Base-by-base conservation (phyloP, 345 rosid species). In the Lumnitzera racemosa region DNA sequence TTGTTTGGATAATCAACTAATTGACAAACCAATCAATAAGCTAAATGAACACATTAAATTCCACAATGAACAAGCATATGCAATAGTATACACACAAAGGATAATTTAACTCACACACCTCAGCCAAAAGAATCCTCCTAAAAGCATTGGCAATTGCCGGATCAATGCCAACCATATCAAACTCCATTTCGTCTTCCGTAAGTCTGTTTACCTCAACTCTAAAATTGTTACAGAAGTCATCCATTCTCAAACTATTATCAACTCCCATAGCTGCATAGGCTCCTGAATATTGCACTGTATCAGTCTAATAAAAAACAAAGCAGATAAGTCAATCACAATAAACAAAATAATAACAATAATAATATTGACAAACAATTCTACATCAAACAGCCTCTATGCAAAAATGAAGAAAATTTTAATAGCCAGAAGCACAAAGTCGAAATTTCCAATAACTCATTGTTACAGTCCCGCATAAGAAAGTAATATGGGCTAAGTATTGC, bases 111-210 rank as follows among this genome's bases (percentile, higher is more conserved):
- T 36, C 10, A 75, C 80, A 15, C 27, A 90, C 97, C 95, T 94
- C 99, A 51, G 99, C 74, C 70, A 90, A 59, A 52, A 94, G 96
- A 46, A 94, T 85, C 78, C 99, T 86, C 63, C 99, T 77, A 57
- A 94, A 88, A 12, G 97, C 87, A 71, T 94, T 94, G 49, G 97
- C 99, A 55, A 94, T 66, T 11, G 96, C 70, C 51, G 95, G 80
- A 81, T 83, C 78, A 51, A 90, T 80, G 68, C 99, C 97, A 3
- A 86, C 75, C 89, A 94, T 76, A 67, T 91, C 99, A 59, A 94
- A 88, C 71, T 80, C 95, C 74, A 94, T 76, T 29, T 82, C 95
- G 7, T 85, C 82, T 61, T 76, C 58, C 8, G 80, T 66, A 9
- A 76, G 70, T 31, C 68, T 63, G 58, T 66, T 74, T 52, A 88